Evolutionary conservation across 2,329 filamentous ascomycete species (phyloP).

Genomic region (Exophiala spinifera): DNA sequence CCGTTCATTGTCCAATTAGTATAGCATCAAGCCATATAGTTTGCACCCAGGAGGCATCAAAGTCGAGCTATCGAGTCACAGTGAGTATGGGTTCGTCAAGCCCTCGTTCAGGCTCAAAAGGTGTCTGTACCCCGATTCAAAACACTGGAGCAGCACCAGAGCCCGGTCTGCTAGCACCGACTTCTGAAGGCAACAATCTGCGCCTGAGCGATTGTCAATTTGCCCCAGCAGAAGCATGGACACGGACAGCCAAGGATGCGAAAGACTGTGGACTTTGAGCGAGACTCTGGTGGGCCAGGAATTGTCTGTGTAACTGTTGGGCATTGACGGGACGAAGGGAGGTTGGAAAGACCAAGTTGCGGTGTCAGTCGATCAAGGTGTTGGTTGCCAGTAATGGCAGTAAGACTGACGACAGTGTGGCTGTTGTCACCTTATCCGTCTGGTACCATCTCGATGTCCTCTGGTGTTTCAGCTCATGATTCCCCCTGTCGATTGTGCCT

Average conservation of each 20-base stretch:
- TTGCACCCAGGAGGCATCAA: conserved; percentile 39
- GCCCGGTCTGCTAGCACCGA: conserved; percentile 33
- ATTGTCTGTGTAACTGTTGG: conserved; percentile 25
- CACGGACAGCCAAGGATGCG: conserved; percentile 37
- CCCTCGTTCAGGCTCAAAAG: not conserved
- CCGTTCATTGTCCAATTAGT: conserved; percentile 17
- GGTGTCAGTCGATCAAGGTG: not conserved
- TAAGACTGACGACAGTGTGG: not conserved
- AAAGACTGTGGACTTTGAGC: conserved; percentile 39
- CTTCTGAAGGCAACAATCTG: conserved; percentile 5
- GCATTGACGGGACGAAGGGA: not conserved
- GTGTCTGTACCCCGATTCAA: conserved; percentile 25
- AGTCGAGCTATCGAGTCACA: conserved; percentile 12
- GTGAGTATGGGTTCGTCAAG: conserved; percentile 3
- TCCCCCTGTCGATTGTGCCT: not conserved
- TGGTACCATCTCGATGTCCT: not conserved
- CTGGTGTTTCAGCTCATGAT: not conserved
- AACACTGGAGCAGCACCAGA: conserved; percentile 43
- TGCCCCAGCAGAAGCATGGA: conserved; percentile 33
- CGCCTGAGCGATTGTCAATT: conserved; percentile 38
- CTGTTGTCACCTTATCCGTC: not conserved
- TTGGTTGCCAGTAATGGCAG: not conserved
- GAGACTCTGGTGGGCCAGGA: conserved; percentile 40
- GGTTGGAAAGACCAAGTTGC: not conserved
- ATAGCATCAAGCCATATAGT: conserved; percentile 37